Conservation (phyloP, 768 basidiomycete species). For the Trametes meyenii region DNA sequence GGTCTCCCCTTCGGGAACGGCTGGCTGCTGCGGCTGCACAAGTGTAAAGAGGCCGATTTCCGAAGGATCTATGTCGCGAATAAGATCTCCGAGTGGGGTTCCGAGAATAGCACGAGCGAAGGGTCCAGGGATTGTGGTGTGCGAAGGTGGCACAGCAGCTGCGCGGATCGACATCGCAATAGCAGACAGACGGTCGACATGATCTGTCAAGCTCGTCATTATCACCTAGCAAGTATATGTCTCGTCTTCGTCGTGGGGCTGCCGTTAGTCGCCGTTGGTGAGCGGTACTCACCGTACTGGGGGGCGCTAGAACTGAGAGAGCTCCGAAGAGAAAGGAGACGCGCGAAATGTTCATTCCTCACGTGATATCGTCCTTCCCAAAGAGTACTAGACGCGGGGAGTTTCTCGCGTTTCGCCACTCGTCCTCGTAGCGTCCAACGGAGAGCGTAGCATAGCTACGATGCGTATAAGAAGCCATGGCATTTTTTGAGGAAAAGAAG, state of each 20-base stretch:
- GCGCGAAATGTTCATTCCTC: too few relatives aligned
- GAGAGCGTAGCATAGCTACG: too few relatives aligned
- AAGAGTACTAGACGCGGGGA: too few relatives aligned
- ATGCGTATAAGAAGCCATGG: too few relatives aligned
- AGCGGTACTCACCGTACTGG: too few relatives aligned
- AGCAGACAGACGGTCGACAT: constrained; percentile 64
- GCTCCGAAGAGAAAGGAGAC: too few relatives aligned
- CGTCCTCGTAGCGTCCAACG: too few relatives aligned
- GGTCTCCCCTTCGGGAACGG: constrained; percentile 31
- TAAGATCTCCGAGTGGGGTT: constrained; percentile 69
- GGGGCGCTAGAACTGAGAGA: neutral
- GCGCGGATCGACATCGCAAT: constrained; percentile 54
- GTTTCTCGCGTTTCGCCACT: too few relatives aligned
- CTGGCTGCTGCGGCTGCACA: constrained; percentile 35
- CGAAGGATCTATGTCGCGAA: constrained; percentile 77
- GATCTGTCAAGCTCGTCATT: constrained; percentile 50
- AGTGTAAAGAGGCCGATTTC: constrained; percentile 80
- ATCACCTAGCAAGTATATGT: neutral
- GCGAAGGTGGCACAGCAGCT: constrained; percentile 21
- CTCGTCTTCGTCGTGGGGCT: too few relatives aligned
- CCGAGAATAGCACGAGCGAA: constrained; percentile 70
- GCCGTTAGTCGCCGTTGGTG: neutral
- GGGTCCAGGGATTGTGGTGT: constrained; percentile 36
- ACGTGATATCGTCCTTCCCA: too few relatives aligned
- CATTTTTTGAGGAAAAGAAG: too few relatives aligned